Conservation (phyloP, 163 green algal species). For the Picocystis sp. region DNA sequence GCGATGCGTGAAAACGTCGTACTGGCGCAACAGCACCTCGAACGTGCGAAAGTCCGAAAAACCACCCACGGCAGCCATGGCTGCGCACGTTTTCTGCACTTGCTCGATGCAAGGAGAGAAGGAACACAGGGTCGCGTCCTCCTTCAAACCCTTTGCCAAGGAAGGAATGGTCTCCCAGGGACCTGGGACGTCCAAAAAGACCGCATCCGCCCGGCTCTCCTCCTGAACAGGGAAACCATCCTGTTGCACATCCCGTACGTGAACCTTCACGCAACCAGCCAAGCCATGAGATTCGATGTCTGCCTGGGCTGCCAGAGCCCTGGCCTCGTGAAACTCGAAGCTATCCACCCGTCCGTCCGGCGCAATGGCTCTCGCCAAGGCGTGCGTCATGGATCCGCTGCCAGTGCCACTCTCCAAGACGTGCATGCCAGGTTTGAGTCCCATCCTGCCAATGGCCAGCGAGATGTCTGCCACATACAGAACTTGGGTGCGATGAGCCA, state of each 20-base stretch:
- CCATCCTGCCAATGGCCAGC: constrained; percentile 56
- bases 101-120: constrained; percentile 89
- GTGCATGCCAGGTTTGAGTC: constrained; percentile 52
- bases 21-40: constrained; percentile 61
- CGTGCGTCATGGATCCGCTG: constrained; percentile 75
- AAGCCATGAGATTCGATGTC: constrained; percentile 39
- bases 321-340: constrained; percentile 83
- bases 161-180: constrained; percentile 46
- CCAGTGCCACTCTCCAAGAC: constrained; percentile 88
- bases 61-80: constrained; percentile 23
- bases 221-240: constrained; percentile 67
- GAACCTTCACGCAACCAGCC: constrained; percentile 29
- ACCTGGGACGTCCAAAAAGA: constrained; percentile 90
- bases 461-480: constrained; percentile 88
- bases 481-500: constrained; percentile 92
- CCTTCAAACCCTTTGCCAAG: constrained; percentile 43
- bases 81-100: constrained; percentile 40
- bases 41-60: constrained; percentile 58
- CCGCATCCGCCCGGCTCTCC: constrained; percentile 47
- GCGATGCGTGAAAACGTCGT: constrained; percentile 20
- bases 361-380: constrained; percentile 66
- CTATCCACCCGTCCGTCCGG: constrained; percentile 75
- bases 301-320: constrained; percentile 30
- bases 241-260: constrained; percentile 67
- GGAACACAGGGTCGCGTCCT: constrained; percentile 69